Evolutionary conservation across 2,329 filamentous ascomycete genomes (phyloP).

Genomic region (Gyromitra esculenta): DNA sequence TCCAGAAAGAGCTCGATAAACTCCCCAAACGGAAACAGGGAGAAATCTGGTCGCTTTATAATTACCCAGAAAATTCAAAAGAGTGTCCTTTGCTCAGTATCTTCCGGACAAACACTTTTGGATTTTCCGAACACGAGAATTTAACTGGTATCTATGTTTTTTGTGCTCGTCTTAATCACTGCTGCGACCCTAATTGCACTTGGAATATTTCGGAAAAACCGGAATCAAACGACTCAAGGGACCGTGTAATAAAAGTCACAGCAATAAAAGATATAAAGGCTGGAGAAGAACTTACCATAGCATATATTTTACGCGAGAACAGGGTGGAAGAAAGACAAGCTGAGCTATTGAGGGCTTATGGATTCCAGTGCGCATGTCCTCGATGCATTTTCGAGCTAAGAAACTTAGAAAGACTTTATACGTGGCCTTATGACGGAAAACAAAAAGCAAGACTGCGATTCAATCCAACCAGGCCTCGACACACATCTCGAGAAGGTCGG

Average conservation of each 20-base stretch:
- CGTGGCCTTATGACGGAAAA: slow-evolving; percentile 8
- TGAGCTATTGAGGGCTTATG: slow-evolving; percentile 20
- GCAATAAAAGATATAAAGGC: slow-evolving; percentile 25
- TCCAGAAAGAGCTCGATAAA: slow-evolving; percentile 27
- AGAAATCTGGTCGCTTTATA: slow-evolving; percentile 35
- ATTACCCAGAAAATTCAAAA: slow-evolving; percentile 29
- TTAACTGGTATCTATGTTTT: slow-evolving; percentile 20
- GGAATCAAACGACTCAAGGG: neutral
- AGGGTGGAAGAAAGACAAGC: slow-evolving; percentile 26
- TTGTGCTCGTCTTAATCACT: slow-evolving; percentile 31
- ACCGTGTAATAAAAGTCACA: slow-evolving; percentile 8
- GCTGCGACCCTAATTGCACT: slow-evolving; percentile 28
- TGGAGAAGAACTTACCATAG: slow-evolving; percentile 38
- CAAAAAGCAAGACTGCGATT: slow-evolving; percentile 25
- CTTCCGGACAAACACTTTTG: slow-evolving; percentile 32
- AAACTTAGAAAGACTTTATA: slow-evolving; percentile 25
- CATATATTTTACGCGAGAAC: neutral
- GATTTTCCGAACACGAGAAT: slow-evolving; percentile 4
- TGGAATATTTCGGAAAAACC: slow-evolving; percentile 3
- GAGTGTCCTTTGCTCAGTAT: slow-evolving; percentile 23
- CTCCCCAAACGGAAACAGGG: slow-evolving; percentile 31
- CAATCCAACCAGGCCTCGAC: neutral
- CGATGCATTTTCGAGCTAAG: slow-evolving; percentile 18
- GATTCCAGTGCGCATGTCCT: slow-evolving; percentile 18
- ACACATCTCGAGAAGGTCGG: slow-evolving; percentile 8